Conservation (phyloP, 2,329 filamentous ascomycete species). For the Mycogone perniciosa region DNA sequence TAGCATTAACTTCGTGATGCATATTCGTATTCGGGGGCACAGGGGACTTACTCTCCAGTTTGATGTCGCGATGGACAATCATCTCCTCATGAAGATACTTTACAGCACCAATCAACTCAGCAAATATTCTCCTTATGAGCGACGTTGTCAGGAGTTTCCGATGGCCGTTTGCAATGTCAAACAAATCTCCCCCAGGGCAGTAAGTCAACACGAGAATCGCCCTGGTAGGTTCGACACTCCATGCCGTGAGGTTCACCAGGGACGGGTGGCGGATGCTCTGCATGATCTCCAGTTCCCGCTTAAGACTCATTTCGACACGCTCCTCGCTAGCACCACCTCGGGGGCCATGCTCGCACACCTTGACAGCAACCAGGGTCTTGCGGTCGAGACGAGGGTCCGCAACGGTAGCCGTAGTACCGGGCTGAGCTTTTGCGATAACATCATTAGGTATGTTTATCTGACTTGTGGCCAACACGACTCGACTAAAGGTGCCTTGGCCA, state of each 20-base stretch:
- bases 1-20: constrained; percentile 2
- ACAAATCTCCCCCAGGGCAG: constrained; percentile 89
- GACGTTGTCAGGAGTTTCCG: constrained; percentile 59
- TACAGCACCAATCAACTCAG: constrained; percentile 80
- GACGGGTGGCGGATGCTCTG: constrained; percentile 83
- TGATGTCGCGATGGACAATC: constrained; percentile 96
- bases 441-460: constrained; percentile 40
- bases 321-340: constrained; percentile 90
- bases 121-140: constrained; percentile 77
- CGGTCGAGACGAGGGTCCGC: constrained; percentile 41
- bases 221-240: constrained; percentile 75
- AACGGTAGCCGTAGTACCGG: constrained; percentile 28
- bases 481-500: constrained; percentile 92
- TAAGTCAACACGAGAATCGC: constrained; percentile 85
- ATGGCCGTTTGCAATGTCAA: constrained; percentile 77
- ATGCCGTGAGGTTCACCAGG: constrained; percentile 84
- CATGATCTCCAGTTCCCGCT: constrained; percentile 92
- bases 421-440: constrained; percentile 11
- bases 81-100: constrained; percentile 76
- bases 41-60: constrained; percentile 72
- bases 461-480: constrained; percentile 84
- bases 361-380: constrained; percentile 86
- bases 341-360: constrained; percentile 91
- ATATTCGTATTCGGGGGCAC: background rate
- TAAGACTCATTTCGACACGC: constrained; percentile 85